Percentiles rank a stretch among this genome's conserved stretches.
phyloP scores from a whole-genome alignment of 306 rosid genomes.

The Cucurbita ficifolia region DNA sequence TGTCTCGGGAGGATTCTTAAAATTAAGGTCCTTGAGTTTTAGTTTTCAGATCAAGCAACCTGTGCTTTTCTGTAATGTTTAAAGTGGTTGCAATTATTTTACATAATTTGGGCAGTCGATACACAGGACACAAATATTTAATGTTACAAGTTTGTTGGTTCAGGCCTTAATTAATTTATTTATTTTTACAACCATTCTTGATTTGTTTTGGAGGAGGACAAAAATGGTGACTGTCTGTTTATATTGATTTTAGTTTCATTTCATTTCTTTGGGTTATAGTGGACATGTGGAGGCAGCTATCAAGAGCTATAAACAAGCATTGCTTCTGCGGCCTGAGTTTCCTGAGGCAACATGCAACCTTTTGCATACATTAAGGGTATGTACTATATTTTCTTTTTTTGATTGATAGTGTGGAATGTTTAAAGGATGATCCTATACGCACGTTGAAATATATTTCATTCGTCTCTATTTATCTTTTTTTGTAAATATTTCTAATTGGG shows the following conservation, averaged over 20 bases:
- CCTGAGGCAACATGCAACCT: slow-evolving; percentile 99
- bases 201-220: background rate
- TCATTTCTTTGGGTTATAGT: slow-evolving; percentile 26
- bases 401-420: background rate
- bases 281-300: slow-evolving; percentile 90
- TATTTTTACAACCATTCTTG: too few relatives aligned
- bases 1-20: background rate
- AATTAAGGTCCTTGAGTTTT: background rate
- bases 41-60: background rate
- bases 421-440: background rate
- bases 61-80: background rate
- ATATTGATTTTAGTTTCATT: background rate
- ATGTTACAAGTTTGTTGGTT: background rate
- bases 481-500: background rate
- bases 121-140: background rate
- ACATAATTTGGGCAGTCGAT: background rate
- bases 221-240: background rate
- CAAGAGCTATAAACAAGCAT: slow-evolving; percentile 76
- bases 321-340: slow-evolving; percentile 70
- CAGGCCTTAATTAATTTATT: background rate
- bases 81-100: background rate
- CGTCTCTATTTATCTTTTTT: background rate
- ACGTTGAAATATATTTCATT: background rate
- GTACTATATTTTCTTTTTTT: background rate
- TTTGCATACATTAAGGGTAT: slow-evolving; percentile 78